Evolutionary conservation across 164 flowering plant species (phyloP), one percentile per base, ranked within the genome.

Genomic region (Vitis rupestris): DNA sequence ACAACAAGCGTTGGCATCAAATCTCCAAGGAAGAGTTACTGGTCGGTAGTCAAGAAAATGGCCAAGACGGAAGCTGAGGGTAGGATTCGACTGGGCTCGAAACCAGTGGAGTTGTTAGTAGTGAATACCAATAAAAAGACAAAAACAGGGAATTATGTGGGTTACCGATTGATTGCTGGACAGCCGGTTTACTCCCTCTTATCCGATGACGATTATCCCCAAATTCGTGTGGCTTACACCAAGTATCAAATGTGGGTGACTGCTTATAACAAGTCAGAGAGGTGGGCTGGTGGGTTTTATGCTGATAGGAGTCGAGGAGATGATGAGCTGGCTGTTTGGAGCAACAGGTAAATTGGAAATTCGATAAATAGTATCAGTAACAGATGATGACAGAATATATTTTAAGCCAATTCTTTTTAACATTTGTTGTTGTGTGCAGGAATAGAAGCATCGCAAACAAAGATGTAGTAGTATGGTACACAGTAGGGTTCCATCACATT

Each of bases 381-480:
- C 44, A 37, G 27, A 23, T 37, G 7, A 6, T 37, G 44, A 37
- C 6, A 3, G 44, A 6, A 6, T 3, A 37, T 37, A 3, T 37
- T 37, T 31, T 37, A 37, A 37, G 44, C 7, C 44, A 37, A 37
- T 6, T 37, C 44, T 37, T 37, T 37, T 3, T 37, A 37, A 37
- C 44, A 37, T 37, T 37, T 37, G 44, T 37, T 37, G 44, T 37
- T 2, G 23, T 56, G 9, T 69, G 75, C 87, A 89, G 97, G 85
- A 66, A 91, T 53, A 84, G 90, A 57, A 59, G 9, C 1, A 88
- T 89, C 5, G 84, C 74, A 62, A 89, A 89, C 70, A 81, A 74
- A 66, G 97, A 89, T 50, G 79, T 91, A 1, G 94, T 91, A 8
- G 2, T 89, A 17, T 89, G 97, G 97, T 84, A 89, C 72, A 91